Evolutionary conservation across 257 asterid species (phyloP), one percentile per base, ranked within the genome.

Genomic region (Vinca minor): DNA sequence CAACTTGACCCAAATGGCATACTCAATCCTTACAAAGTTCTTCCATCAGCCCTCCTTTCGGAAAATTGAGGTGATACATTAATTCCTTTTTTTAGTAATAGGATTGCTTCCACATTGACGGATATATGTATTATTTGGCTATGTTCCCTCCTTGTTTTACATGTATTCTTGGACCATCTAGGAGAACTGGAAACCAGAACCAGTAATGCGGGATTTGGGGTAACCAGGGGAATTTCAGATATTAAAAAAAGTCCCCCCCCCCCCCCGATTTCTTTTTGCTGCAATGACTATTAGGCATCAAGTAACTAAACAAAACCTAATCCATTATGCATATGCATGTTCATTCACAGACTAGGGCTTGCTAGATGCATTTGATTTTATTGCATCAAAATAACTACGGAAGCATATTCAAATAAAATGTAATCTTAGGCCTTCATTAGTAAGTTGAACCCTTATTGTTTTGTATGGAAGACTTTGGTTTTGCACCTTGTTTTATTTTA

Each of bases 21-120:
- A 70, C 95, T 92, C 72, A 92, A 89, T 71, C 98, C 97, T 3
- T 92, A 92, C 64, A 92, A 92, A 82, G 96, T 92, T 76, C 95
- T 92, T 59, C 98, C 98, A 2, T 46, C 80, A 36, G 73, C 88
- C 18, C 63, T 76, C 57, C 39, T 73, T 59, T 66, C 81, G 38
- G 70, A 66, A 71, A 73, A 21, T 44, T 74, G 69, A 73, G 69
- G 66, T 41, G 39, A 58, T 45, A 8, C 38, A 55, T 8, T 6
- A 18, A 29, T 17, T 29, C 10, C n/a, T 55, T 11, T 65, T 38
- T 9, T 14, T n/a, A 21, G 42, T 17, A 0, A 26, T 17, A 41
- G 70, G 0, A 28, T 55, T 25, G 20, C 17, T 20, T 66, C 17
- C 4, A n/a, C n/a, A n/a, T n/a, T 1, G 18, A 15, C 44, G 15